phyloP scores from a whole-genome alignment of 208 protist genomes.

The Crithidia sp. region DNA sequence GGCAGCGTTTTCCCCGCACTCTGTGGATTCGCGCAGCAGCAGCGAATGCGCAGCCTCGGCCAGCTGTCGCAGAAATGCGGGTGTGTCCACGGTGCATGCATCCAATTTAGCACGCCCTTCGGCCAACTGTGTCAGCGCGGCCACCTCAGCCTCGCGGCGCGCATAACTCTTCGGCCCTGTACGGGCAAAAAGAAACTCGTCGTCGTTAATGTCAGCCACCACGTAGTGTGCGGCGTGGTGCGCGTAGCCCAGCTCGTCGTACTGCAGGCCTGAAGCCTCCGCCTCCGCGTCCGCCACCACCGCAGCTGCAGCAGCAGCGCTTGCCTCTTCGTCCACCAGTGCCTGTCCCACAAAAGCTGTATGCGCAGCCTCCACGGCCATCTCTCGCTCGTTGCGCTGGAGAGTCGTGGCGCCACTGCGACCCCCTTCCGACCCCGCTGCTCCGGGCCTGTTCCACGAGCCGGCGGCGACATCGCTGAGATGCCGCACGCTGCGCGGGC shows the following conservation, averaged over 20 bases:
- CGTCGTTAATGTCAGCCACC: slow-evolving; percentile 83
- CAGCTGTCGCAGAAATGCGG: slow-evolving; percentile 3
- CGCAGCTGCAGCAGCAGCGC: background rate
- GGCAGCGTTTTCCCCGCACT: too few species aligned
- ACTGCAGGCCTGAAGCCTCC: slow-evolving; percentile 9
- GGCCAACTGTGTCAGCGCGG: slow-evolving; percentile 14
- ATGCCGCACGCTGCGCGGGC: too few species aligned
- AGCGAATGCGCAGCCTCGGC: background rate
- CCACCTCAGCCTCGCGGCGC: slow-evolving; percentile 12
- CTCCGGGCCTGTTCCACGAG: too few species aligned
- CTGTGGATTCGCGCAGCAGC: background rate
- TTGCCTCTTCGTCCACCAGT: too few species aligned
- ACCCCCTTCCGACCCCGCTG: too few species aligned
- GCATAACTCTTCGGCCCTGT: slow-evolving; percentile 37
- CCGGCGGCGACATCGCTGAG: too few species aligned
- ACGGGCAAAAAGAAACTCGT: slow-evolving; percentile 62
- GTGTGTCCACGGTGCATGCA: slow-evolving; percentile 20
- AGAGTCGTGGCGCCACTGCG: background rate
- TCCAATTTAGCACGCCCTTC: slow-evolving; percentile 12
- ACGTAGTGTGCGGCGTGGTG: slow-evolving; percentile 57
- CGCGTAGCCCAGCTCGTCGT: slow-evolving; percentile 41
- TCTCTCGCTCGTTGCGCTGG: background rate
- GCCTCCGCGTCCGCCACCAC: background rate
- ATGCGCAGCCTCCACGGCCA: background rate
- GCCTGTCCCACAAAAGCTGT: background rate